Evolutionary conservation across 345 rosid genomes (phyloP).

Genomic region (Ricinus communis): DNA sequence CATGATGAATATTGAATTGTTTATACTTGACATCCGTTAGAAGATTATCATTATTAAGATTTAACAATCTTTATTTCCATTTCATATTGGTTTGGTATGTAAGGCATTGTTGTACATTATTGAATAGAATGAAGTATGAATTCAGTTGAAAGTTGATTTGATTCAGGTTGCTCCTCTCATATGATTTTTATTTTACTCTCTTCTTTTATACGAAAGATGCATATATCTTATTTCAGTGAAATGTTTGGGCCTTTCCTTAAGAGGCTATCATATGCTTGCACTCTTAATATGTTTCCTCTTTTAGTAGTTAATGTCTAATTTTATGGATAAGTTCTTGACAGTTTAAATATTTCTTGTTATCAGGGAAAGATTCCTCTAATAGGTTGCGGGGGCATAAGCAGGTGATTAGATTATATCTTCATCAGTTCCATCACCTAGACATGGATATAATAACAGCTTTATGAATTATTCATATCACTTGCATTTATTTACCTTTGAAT

Average conservation of each 20-base stretch:
- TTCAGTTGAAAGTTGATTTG: neutral
- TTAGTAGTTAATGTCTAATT: neutral
- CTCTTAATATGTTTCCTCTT: neutral
- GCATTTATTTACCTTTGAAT: slow-evolving; percentile 16
- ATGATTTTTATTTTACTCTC: neutral
- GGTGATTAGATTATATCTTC: slow-evolving; percentile 39
- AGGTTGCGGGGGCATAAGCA: slow-evolving; percentile 90
- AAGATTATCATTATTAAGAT: neutral
- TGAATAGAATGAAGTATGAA: neutral
- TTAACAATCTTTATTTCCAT: neutral
- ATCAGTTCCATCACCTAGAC: slow-evolving; percentile 10
- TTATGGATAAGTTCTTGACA: neutral
- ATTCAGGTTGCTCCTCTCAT: neutral
- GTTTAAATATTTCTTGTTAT: slow-evolving; percentile 14
- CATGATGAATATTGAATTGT: neutral
- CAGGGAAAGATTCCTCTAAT: slow-evolving; percentile 95
- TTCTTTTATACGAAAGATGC: neutral
- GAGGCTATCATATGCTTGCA: neutral
- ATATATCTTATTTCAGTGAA: neutral
- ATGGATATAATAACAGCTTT: neutral
- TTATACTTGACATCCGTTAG: neutral
- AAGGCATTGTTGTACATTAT: neutral
- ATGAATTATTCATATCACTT: slow-evolving; percentile 5
- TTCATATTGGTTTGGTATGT: neutral
- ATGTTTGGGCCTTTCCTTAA: neutral